Evolutionary conservation across 108 stramenopile genomes (phyloP).

Genomic region (Pseudonitzschia delicatissima): DNA sequence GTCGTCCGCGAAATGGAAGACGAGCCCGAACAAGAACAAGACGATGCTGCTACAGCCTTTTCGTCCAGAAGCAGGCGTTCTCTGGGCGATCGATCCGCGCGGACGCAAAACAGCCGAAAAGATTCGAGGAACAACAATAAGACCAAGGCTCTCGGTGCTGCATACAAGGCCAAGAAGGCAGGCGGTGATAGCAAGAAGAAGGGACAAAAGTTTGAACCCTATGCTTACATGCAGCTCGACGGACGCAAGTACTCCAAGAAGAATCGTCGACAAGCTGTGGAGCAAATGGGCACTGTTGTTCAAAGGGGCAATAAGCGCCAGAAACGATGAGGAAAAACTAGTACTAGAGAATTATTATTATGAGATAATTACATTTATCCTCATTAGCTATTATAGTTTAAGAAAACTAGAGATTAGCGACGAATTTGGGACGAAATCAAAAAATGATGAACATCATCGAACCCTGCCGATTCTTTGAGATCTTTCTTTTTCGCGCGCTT

Average conservation of each 20-base stretch:
- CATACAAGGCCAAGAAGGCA: constrained; percentile 86
- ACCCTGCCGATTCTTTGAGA: no score
- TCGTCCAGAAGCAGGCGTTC: constrained; percentile 3
- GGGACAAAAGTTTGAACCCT: constrained; percentile 89
- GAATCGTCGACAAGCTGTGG: constrained; percentile 73
- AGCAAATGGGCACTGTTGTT: constrained; percentile 87
- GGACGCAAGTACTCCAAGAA: constrained; percentile 84
- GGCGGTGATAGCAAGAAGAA: constrained; percentile 91
- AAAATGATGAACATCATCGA: no score
- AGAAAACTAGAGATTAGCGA: no score
- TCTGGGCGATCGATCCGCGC: constrained; percentile 11
- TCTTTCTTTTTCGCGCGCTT: no score
- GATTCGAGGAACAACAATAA: constrained; percentile 18
- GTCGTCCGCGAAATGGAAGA: constrained; percentile 50
- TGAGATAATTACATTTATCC: no score
- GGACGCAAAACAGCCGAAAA: constrained; percentile 8
- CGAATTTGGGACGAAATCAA: no score
- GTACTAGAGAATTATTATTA: no score
- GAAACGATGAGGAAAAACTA: constrained; percentile 29
- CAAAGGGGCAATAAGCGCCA: constrained; percentile 56
- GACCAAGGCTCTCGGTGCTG: constrained; percentile 52
- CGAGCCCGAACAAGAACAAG: constrained; percentile 31
- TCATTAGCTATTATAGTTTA: no score
- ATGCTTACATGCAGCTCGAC: constrained; percentile 91
- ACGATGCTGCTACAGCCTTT: constrained; percentile 14